Base-by-base conservation (phyloP, 306 rosid genomes). In the Gastrolobium bilobum region DNA sequence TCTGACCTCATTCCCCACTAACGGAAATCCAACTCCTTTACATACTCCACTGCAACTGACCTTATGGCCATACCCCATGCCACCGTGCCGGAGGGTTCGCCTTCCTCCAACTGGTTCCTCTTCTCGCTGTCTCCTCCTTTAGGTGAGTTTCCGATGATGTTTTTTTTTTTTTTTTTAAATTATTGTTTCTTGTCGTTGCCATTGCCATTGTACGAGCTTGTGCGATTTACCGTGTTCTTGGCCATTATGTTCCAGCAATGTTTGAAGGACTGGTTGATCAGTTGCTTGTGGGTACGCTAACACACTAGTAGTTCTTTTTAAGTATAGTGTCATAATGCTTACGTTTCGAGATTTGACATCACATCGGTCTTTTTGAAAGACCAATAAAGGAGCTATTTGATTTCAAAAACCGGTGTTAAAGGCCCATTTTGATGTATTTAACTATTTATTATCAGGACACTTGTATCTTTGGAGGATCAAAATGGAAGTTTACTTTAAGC, bases 231-330 rank as follows among this genome's bases (percentile, higher is more conserved):
- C 9, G 3, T 38, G 63, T 53, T 71, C 38, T 30, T 46, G 40
- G 42, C 10, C 0, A 8, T 10, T 9, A 9, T 52, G 9, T 15
- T 35, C n/a, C 77, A 58, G 75, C 83, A 85, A 94, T 94, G 99
- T 83, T 94, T 75, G 99, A 94, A 79, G 89, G 94, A 6, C 84
- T 92, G 62, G 94, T 92, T 66, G 83, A 89, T 34, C 97, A 88
- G 86, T 78, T 94, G 73, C 93, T 94, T 72, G 77, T 88, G 62
- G 98, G n/a, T n/a, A n/a, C n/a, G n/a, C n/a, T 67, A 4, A 31
- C 31, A 43, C 20, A 47, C 68, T 67, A 47, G 3, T 13, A 73
- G 3, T 60, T 59, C 72, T 60, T 37, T 13, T 68, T 57, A 31
- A n/a, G 13, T 61, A 50, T 52, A 26, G 26, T 57, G 61, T 51